Conservation (phyloP, 2,329 filamentous ascomycete species). For the Parasarocladium wereldwijsianum region DNA sequence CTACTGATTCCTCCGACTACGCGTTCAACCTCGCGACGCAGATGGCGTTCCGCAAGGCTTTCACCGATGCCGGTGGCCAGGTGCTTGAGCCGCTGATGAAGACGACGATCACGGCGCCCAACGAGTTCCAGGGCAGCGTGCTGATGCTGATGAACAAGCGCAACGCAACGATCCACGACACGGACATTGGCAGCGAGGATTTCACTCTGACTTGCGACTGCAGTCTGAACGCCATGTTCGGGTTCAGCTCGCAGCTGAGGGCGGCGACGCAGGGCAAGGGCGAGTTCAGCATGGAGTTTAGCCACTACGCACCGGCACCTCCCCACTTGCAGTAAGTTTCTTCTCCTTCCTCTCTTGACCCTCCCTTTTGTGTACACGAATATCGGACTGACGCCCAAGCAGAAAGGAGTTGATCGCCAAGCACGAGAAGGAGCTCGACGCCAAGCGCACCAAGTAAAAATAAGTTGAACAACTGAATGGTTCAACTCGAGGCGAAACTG, state of each 20-base stretch:
- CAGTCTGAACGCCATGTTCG: conserved; percentile 94
- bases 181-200: conserved; percentile 84
- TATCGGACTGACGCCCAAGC: conserved; percentile 7
- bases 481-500: neutral
- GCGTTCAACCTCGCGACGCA: conserved; percentile 90
- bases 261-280: conserved; percentile 96
- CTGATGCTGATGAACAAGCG: conserved; percentile 95
- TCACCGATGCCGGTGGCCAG: conserved; percentile 63
- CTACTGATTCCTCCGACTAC: conserved; percentile 94
- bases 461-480: neutral
- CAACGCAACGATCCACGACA: conserved; percentile 87
- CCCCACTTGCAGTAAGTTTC: conserved; percentile 70
- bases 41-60: conserved; percentile 92
- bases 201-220: conserved; percentile 89
- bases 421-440: conserved; percentile 42
- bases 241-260: conserved; percentile 80
- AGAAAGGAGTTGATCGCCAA: conserved; percentile 46
- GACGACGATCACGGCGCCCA: conserved; percentile 87
- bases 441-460: conserved; percentile 37
- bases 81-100: conserved; percentile 97
- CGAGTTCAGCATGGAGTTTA: conserved; percentile 98
- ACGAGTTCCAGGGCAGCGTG: conserved; percentile 94
- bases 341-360: neutral
- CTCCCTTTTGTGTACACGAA: too few species aligned
- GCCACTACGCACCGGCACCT: conserved; percentile 80